phyloP scores from a whole-genome alignment of 148 eudicot species.

The Spergularia marina region DNA sequence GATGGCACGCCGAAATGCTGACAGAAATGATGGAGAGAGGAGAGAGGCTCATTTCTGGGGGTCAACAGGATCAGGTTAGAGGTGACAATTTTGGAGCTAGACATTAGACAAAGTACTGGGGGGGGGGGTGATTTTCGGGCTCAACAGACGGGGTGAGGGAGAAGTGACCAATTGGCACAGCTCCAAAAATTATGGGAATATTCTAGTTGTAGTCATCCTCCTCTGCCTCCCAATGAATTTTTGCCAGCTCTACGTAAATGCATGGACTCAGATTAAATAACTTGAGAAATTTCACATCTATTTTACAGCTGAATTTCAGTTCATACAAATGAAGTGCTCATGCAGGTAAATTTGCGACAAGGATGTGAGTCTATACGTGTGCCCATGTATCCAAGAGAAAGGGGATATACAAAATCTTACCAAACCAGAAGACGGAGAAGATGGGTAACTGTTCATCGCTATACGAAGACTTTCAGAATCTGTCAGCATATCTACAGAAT shows the following conservation, averaged over 20 bases:
- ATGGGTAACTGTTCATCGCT: conserved; percentile 57
- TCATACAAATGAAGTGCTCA: neutral
- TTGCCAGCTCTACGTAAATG: neutral
- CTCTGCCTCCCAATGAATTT: too few relatives aligned
- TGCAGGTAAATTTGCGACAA: neutral
- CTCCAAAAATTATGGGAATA: too few relatives aligned
- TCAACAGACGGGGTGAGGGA: too few relatives aligned
- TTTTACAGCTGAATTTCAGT: neutral
- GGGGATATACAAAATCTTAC: conserved; percentile 37
- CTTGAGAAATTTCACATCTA: neutral
- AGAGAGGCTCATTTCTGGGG: too few relatives aligned
- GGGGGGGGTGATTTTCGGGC: too few relatives aligned
- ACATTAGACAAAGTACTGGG: too few relatives aligned
- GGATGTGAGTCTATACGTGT: neutral
- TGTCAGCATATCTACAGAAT: conserved; percentile 48
- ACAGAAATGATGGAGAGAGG: too few relatives aligned
- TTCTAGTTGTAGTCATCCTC: too few relatives aligned
- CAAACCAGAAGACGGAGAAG: conserved; percentile 40
- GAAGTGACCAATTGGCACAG: too few relatives aligned
- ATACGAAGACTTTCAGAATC: conserved; percentile 38
- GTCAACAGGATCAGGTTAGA: too few relatives aligned
- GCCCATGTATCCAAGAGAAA: neutral
- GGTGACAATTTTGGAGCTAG: too few relatives aligned
- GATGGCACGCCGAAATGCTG: too few relatives aligned
- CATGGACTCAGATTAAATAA: neutral